phyloP scores from a whole-genome alignment of 768 basidiomycete genomes.

The Boletus sp. region DNA sequence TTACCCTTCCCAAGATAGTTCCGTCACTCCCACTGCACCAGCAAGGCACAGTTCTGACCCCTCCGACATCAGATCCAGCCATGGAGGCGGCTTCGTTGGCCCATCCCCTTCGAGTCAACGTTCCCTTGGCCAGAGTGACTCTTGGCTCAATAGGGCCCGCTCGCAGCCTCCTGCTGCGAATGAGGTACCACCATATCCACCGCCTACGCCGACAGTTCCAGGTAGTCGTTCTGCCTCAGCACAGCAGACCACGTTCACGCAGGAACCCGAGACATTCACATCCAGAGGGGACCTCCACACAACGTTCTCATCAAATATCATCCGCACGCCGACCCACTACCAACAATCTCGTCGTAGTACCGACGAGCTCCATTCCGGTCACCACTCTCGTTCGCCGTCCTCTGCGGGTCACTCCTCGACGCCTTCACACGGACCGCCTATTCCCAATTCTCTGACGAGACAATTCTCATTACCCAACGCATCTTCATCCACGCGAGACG shows the following conservation, averaged over 20 bases:
- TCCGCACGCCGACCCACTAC: slow-evolving; percentile 69
- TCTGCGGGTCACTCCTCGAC: slow-evolving; percentile 12
- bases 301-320: slow-evolving; percentile 66
- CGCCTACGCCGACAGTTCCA: slow-evolving; percentile 24
- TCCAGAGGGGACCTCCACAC: slow-evolving; percentile 51
- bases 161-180: slow-evolving; percentile 15
- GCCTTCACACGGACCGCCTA: slow-evolving; percentile 18
- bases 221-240: slow-evolving; percentile 10
- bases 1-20: slow-evolving; percentile 19
- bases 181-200: slow-evolving; percentile 27
- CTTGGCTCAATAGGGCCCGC: slow-evolving; percentile 21
- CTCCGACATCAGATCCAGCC: slow-evolving; percentile 9
- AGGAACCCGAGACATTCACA: slow-evolving; percentile 46
- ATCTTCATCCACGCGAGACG: slow-evolving; percentile 18
- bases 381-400: slow-evolving; percentile 26
- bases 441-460: slow-evolving; percentile 20
- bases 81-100: slow-evolving; percentile 7
- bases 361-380: slow-evolving; percentile 19
- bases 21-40: slow-evolving; percentile 10
- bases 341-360: slow-evolving; percentile 23
- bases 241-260: slow-evolving; percentile 15
- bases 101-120: slow-evolving; percentile 20
- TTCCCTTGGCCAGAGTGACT: slow-evolving; percentile 8
- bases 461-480: slow-evolving; percentile 26
- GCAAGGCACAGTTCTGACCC: slow-evolving; percentile 28